phyloP scores from a whole-genome alignment of 2,329 filamentous ascomycete genomes.

The Epichloe amarillans region DNA sequence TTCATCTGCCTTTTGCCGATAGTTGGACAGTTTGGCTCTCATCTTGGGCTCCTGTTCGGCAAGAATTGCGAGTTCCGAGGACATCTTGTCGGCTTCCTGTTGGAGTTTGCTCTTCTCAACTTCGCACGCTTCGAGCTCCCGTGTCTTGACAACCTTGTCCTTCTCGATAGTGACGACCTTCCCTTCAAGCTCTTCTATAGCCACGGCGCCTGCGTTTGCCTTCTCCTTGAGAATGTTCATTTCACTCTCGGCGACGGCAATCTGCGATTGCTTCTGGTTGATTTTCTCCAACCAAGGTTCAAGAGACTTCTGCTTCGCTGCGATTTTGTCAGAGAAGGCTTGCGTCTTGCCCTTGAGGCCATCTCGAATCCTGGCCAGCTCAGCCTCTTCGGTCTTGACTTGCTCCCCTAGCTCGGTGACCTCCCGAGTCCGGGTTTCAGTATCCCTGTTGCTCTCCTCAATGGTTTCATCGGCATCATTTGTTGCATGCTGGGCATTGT shows the following conservation, averaged over 20 bases:
- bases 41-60: conserved; percentile 67
- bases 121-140: conserved; percentile 65
- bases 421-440: conserved; percentile 62
- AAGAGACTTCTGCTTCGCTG: conserved; percentile 79
- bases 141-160: conserved; percentile 53
- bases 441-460: conserved; percentile 63
- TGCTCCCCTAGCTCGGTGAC: conserved; percentile 69
- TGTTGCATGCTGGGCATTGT: conserved; percentile 59
- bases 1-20: conserved; percentile 90
- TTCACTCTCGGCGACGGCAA: conserved; percentile 90
- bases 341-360: conserved; percentile 91
- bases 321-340: conserved; percentile 83
- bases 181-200: conserved; percentile 67
- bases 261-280: conserved; percentile 86
- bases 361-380: conserved; percentile 73
- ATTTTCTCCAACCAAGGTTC: conserved; percentile 97
- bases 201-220: conserved; percentile 73
- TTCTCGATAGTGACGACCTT: conserved; percentile 67
- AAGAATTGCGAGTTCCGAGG: conserved; percentile 60
- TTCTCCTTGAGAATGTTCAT: conserved; percentile 83
- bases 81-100: conserved; percentile 59
- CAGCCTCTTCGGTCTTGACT: conserved; percentile 66
- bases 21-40: conserved; percentile 72
- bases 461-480: conserved; percentile 66
- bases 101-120: conserved; percentile 58